Conservation (phyloP, 176 grass and related monocot genomes). For the Thinopyrum elongatum region DNA sequence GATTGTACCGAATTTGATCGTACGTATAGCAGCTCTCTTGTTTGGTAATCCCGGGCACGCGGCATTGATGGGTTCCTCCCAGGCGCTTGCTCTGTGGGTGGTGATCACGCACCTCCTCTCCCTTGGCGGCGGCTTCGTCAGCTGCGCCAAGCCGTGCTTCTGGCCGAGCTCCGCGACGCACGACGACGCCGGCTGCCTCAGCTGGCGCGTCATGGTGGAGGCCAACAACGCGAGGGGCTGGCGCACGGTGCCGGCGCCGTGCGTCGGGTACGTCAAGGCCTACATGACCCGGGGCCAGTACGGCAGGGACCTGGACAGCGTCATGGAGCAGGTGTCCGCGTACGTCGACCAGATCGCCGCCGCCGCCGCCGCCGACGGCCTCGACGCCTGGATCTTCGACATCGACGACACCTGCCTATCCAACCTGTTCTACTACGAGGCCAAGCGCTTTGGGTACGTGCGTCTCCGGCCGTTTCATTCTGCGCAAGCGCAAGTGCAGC, state of each 20-base stretch:
- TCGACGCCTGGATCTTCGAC: conserved; percentile 91
- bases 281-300: conserved; percentile 98
- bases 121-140: not conserved
- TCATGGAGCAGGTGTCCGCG: conserved; percentile 48
- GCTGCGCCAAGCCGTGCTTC: conserved; percentile 20
- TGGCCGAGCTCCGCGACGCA: conserved; percentile 18
- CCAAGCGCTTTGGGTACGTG: conserved; percentile 70
- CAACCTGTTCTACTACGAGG: conserved; percentile 75
- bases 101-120: conserved; percentile 29
- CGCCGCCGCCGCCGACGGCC: conserved; percentile 40
- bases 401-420: conserved; percentile 94
- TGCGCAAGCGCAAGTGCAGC: not conserved
- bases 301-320: conserved; percentile 58
- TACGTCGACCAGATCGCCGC: conserved; percentile 47
- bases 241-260: conserved; percentile 66
- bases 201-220: conserved; percentile 94
- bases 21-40: no score
- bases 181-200: conserved; percentile 59
- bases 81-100: conserved; percentile 33
- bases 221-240: conserved; percentile 77
- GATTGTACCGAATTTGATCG: no score
- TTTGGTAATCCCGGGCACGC: not conserved
- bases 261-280: conserved; percentile 56
- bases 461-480: not conserved
- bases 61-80: conserved; percentile 16